Base-by-base conservation (phyloP, 345 rosid genomes). In the Pistacia atlantica region DNA sequence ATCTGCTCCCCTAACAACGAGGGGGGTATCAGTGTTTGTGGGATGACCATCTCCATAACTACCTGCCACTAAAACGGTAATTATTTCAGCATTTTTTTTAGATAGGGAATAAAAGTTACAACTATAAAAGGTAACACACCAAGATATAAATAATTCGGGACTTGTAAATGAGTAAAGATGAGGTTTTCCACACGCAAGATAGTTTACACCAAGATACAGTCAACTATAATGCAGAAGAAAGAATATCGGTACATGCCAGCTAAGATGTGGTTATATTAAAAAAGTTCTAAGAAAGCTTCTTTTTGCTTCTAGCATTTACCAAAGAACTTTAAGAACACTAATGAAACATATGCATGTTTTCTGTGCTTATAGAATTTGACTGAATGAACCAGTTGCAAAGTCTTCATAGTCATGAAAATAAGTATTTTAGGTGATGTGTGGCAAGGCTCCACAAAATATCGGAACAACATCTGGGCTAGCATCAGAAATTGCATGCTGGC, bases 41-140 rank as follows among this genome's bases (percentile, higher is more conserved):
- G 94, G 97, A 84, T 95, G 98, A 65, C 98, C 98, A 83, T 95
- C 98, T 64, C 98, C 98, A 82, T 95, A 97, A 78, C 98, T 95
- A 78, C 98, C 97, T 95, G 82, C 55, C 45, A 80, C 48, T 56
- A 55, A 71, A 72, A 81, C 8, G 38, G 54, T 28, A 79, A 18
- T 67, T 25, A 74, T 77, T 65, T 84, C 79, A 85, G 65, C 71
- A 70, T 74, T 55, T 25, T 25, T 25, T 1, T 46, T 4, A 4
- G 57, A 66, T 46, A 28, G 70, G 11, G 48, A 45, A 67, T 5
- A 67, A 20, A 25, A 67, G 13, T 45, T 45, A 42, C 37, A 58
- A 33, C 48, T 35, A 51, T 25, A 58, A 11, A 76, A 67, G 25
- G 33, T 54, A 45, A 67, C 25, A 57, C 20, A 25, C 45, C 45